A percentile compares a stretch with the other conserved stretches of the same genome.
These are phyloP conservation scores for Euphorbia pulcherrima DNA, from an alignment of 345 rosid genomes.

Conservation along the genomic window DNA sequence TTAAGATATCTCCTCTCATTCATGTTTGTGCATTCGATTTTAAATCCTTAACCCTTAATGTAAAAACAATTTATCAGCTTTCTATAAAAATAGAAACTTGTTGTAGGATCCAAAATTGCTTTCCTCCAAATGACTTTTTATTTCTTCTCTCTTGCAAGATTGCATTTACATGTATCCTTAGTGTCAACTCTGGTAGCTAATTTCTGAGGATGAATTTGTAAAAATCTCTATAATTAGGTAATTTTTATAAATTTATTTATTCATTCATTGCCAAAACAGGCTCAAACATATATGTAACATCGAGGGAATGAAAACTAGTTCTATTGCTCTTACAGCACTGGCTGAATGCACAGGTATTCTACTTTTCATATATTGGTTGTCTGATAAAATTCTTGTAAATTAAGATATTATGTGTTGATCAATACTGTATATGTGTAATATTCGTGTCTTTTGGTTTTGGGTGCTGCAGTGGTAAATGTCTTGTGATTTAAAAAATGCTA, in stretches of 20 bases:
- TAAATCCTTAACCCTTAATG: neutral
- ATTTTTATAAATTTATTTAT: neutral
- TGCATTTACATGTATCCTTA: neutral
- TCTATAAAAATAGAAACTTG: neutral
- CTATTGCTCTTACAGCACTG: slow-evolving; percentile 72
- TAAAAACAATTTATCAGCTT: neutral
- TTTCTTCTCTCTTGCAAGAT: too few relatives aligned
- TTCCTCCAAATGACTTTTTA: too few relatives aligned
- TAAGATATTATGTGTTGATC: slow-evolving; percentile 9
- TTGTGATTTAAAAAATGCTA: neutral
- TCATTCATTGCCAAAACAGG: slow-evolving; percentile 32
- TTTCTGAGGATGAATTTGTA: neutral
- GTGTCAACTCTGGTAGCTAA: neutral
- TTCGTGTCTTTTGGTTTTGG: neutral
- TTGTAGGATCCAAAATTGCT: neutral
- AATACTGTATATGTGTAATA: neutral
- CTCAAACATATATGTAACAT: slow-evolving; percentile 77
- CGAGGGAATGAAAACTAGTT: slow-evolving; percentile 84
- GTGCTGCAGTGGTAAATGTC: neutral
- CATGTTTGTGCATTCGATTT: slow-evolving; percentile 5
- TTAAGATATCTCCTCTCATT: neutral
- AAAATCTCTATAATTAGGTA: neutral
- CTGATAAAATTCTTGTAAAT: neutral
- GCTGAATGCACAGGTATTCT: slow-evolving; percentile 85
- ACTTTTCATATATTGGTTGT: slow-evolving; percentile 3